A percentile compares a stretch with the other conserved stretches of the same genome.
Conservation (phyloP, 2,329 filamentous ascomycete species). For the Ophiostoma ulmi region DNA sequence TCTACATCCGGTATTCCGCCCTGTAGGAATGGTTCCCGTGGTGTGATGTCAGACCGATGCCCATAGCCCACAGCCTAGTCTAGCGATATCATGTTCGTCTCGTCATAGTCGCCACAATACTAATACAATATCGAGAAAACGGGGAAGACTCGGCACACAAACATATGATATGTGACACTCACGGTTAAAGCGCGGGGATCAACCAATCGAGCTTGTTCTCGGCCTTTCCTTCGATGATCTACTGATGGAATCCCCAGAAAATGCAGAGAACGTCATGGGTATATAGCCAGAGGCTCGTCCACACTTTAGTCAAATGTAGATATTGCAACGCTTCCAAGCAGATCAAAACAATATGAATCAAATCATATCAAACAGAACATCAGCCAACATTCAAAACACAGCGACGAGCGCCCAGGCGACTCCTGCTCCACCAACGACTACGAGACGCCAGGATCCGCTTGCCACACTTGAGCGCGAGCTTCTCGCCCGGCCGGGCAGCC, state of each 20-base stretch:
- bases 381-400: constrained; percentile 3
- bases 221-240: neutral
- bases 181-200: neutral
- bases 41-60: neutral
- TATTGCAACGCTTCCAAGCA: neutral
- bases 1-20: neutral
- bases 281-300: neutral
- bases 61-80: neutral
- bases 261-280: neutral
- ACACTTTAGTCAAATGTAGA: neutral
- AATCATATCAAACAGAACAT: neutral
- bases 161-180: neutral
- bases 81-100: neutral
- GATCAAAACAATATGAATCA: neutral
- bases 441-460: constrained; percentile 15
- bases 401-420: neutral
- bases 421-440: neutral
- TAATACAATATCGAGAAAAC: neutral
- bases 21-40: neutral
- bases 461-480: constrained; percentile 22
- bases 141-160: neutral
- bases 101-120: constrained; percentile 4
- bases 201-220: neutral
- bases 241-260: neutral
- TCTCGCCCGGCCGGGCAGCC: constrained; percentile 15